Base-by-base conservation (phyloP, 140 eudicot genomes). In the Ambrosia hybrid region DNA sequence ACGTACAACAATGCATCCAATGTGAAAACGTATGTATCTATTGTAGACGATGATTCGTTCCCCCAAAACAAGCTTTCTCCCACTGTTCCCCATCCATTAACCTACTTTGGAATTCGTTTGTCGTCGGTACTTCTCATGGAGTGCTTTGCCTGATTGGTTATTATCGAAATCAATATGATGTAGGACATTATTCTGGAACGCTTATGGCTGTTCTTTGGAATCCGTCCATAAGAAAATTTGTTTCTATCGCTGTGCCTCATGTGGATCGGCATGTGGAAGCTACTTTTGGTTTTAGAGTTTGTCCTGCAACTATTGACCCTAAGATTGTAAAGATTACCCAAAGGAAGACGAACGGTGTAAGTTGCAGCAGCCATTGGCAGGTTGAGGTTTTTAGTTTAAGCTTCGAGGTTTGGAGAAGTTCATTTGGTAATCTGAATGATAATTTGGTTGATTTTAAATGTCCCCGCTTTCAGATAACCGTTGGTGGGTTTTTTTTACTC, bases 41-140 rank as follows among this genome's bases (percentile, higher is more conserved):
- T 58, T 57, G 46, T 72, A 6, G 66, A 71, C 4, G 75, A 56
- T 17, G 75, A 9, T 7, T 38, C 75, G 36, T 56, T 36, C 52
- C 55, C 75, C 6, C 16, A 71, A 16, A 49, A 17, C 4, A 45
- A 15, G 56, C 4, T 55, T 38, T 6, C n/a, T 57, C 39, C 33
- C 9, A 10, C 45, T 3, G 17, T 13, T 17, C 75, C 3, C 4
- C 3, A 39, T 58, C 59, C 16, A 5, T 58, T 38, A 13, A 70
- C 3, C 65, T 0, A 16, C 15, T 17, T 51, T 13, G 49, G 8
- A 2, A 11, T 9, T 10, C 10, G 37, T 10, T 15, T 10, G 26
- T 67, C 3, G 15, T 67, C 45, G 73, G 45, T 4, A n/a, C 61
- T 15, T 68, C 73, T 51, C 61, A 34, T 11, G 62, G 73, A 9